Base-by-base conservation (phyloP, 106 monocot species). In the Xerophyta viscosa region DNA sequence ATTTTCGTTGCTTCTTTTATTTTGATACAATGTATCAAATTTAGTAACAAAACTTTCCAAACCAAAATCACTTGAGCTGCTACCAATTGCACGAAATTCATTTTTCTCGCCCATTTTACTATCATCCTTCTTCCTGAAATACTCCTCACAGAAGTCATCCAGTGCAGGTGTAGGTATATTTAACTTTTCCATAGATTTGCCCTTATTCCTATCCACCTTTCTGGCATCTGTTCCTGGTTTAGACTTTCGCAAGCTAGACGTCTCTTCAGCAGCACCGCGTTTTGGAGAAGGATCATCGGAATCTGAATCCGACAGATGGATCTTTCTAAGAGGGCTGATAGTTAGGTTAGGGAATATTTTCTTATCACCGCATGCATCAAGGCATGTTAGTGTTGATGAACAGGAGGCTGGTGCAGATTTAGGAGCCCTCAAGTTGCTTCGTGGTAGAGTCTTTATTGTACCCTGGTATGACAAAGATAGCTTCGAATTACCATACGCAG, bases 91-190 rank as follows among this genome's bases (percentile, higher is more conserved):
- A n/a, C n/a, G n/a, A n/a, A n/a, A n/a, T n/a, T n/a, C n/a, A n/a
- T n/a, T n/a, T n/a, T n/a, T n/a, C n/a, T n/a, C n/a, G n/a, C 33
- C 5, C 11, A 36, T 6, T 18, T 36, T 58, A 41, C 46, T 29
- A 39, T 59, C 56, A 28, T 82, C 66, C 5, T 8, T 10, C 15
- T 73, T 68, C 1, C 54, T 73, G 65, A 86, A 86, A 66, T 90
- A 90, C 20, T 98, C 98, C 24, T 86, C 59, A 60, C 98, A 98
- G 53, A 82, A 90, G 56, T 79, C 74, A 64, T 98, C 86, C 9
- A 90, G 49, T 48, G 79, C 98, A 48, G 86, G 98, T 45, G 98
- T 98, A 19, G 67, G 61, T 31, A 86, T 43, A 46, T 60, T 78
- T 29, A 27, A 26, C 23, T 50, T 53, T 15, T 12, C 1, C 19